Base-by-base conservation (phyloP, 345 rosid genomes). In the Balakata baccata region DNA sequence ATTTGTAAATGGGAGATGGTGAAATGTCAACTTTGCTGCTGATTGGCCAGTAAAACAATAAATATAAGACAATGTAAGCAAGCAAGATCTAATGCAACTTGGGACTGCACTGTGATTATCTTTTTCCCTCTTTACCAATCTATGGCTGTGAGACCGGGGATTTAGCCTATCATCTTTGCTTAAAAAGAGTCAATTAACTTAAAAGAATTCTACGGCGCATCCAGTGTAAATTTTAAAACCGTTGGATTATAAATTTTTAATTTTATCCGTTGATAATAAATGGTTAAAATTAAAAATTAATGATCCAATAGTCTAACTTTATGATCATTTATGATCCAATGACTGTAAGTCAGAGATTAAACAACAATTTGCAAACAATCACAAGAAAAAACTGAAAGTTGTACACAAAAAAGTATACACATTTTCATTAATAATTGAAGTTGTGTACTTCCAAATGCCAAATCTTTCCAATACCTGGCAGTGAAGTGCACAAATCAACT, bases 401-500 rank as follows among this genome's bases (percentile, higher is more conserved):
- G 45, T 77, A 50, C 61, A 69, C 64, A 9, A 62, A 25, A 73
- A 59, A 37, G 43, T 46, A 71, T 66, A 61, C 68, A 71, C 54
- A 49, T 68, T 60, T n/a, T 47, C 50, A 67, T 65, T 43, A 66
- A 66, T 60, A 66, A 75, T 74, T 50, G 78, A 75, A 72, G 62
- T 67, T 72, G 66, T 81, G 78, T 67, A 72, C 75, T 69, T 69
- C 34, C 41, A 70, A 74, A 74, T 29, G 75, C 70, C 78, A 79
- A 78, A 79, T 57, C 62, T 64, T 63, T 59, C 54, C 72, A 64
- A 49, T 82, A 73, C 69, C 83, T 82, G 75, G 65, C 74, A 29
- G 70, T 16, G 46, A 73, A 77, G 70, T 72, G 74, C 78, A 77
- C 68, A 53, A 74, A 79, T 67, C 71, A 71, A 80, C 79, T 75